These are phyloP conservation scores for Hypomyces perniciosus DNA, from an alignment of 2,329 filamentous ascomycete species.

Conservation along the genomic window DNA sequence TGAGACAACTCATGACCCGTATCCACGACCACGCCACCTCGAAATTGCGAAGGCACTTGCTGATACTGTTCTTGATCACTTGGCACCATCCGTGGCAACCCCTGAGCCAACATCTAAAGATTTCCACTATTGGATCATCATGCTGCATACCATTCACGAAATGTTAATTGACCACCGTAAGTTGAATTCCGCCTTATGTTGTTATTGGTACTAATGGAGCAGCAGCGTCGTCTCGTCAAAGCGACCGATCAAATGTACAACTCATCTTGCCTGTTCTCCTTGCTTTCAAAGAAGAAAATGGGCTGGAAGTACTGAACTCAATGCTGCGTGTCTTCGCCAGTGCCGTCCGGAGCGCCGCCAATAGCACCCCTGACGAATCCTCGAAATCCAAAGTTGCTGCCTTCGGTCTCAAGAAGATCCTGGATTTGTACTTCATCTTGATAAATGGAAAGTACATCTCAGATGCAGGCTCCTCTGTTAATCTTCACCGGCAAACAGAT, in stretches of 20 bases:
- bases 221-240: conserved; percentile 34
- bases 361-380: conserved; percentile 41
- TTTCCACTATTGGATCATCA: conserved; percentile 76
- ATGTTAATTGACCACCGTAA: conserved; percentile 65
- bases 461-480: conserved; percentile 62
- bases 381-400: conserved; percentile 44
- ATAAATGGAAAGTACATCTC: conserved; percentile 71
- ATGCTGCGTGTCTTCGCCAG: conserved; percentile 62
- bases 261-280: conserved; percentile 72
- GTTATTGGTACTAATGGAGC: conserved; percentile 19
- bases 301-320: conserved; percentile 66
- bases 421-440: conserved; percentile 73
- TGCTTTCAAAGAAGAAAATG: conserved; percentile 77
- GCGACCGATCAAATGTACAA: conserved; percentile 44
- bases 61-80: conserved; percentile 60
- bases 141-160: conserved; percentile 70
- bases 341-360: conserved; percentile 23
- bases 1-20: conserved; percentile 51
- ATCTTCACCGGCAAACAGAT: conserved; percentile 37
- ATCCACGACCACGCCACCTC: conserved; percentile 47
- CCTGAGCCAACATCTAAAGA: conserved; percentile 51
- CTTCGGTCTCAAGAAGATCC: conserved; percentile 69
- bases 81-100: conserved; percentile 44
- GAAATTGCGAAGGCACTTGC: conserved; percentile 62
- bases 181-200: conserved; percentile 15